Conservation (phyloP, 352 stramenopile species). For the Phytophthora vignae region DNA sequence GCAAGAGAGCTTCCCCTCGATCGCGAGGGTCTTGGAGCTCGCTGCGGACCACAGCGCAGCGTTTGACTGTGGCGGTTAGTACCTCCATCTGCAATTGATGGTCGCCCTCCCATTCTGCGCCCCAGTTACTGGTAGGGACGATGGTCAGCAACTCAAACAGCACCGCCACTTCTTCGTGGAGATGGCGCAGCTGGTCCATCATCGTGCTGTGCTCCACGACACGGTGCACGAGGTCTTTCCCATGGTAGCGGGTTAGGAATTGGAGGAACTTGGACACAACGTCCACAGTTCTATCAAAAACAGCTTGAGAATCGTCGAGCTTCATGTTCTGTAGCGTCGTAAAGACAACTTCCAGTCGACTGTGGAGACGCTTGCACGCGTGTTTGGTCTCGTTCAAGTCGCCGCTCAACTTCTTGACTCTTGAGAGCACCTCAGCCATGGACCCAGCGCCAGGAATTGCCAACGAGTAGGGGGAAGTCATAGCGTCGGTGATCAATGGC, state of each 20-base stretch:
- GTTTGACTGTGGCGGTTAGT: background rate
- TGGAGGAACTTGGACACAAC: background rate
- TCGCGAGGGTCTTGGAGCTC: conserved; percentile 13
- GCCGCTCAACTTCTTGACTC: background rate
- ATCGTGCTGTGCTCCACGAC: conserved; percentile 4
- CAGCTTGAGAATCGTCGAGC: background rate
- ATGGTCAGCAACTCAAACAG: conserved; percentile 35
- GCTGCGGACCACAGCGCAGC: conserved; percentile 4
- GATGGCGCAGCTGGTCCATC: conserved; percentile 26
- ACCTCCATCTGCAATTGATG: background rate
- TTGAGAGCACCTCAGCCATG: background rate
- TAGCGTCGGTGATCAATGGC: background rate
- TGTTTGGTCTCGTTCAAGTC: background rate
- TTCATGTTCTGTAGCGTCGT: background rate
- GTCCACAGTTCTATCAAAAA: background rate
- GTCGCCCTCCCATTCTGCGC: conserved; percentile 23
- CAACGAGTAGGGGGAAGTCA: background rate
- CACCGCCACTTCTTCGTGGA: conserved; percentile 34
- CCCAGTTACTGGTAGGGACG: conserved; percentile 18
- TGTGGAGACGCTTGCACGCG: conserved; percentile 1
- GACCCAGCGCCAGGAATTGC: background rate
- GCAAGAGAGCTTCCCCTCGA: conserved; percentile 24
- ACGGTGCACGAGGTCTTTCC: conserved; percentile 7
- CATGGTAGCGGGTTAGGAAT: conserved; percentile 9
- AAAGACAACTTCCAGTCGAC: background rate